Base-by-base conservation (phyloP, 768 basidiomycete genomes). In the Xerocomus potaroensis region DNA sequence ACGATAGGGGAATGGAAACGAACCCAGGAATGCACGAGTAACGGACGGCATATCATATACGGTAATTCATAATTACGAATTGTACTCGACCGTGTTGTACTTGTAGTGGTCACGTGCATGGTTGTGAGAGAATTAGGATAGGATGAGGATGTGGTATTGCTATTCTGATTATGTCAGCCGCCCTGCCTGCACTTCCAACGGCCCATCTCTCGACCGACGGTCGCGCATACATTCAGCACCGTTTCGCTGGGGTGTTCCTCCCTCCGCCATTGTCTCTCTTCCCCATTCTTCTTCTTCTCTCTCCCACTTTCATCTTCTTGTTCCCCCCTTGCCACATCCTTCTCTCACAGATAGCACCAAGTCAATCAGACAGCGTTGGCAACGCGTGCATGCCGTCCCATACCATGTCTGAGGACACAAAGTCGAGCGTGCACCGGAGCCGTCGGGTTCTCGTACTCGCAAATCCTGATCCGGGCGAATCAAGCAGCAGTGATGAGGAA, bases 391-490 rank as follows among this genome's bases (percentile, higher is more conserved):
- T 68, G 65, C 55, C 58, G 53, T 47, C 51, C 47, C 56, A 51
- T 46, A 45, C 61, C 60, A 84, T 84, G 83, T 79, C 82, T 49
- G 84, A 85, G 69, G 79, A 80, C 62, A 60, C 73, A 46, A 69
- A 75, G 64, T 70, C 70, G 34, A 59, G 51, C 55, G 55, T 58
- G 22, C 57, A 62, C 40, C 67, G 50, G 45, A 51, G 48, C 50
- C 73, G 65, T 56, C 72, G 69, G 51, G 64, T 78, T 45, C 74
- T 83, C 34, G 74, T 77, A 61, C 72, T 87, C 53, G 73, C 76
- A 50, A 87, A 87, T 60, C 83, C 81, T 2, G 71, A 76, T 58
- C 73, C 77, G 18, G 80, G 73, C 38, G 72, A 69, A 44, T 67
- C 65, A 22, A 69, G 69, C 51, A 65, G 68, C 47, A 65, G 64